phyloP scores from a whole-genome alignment of 352 stramenopile genomes.

The Phytophthora chlamydospora region DNA sequence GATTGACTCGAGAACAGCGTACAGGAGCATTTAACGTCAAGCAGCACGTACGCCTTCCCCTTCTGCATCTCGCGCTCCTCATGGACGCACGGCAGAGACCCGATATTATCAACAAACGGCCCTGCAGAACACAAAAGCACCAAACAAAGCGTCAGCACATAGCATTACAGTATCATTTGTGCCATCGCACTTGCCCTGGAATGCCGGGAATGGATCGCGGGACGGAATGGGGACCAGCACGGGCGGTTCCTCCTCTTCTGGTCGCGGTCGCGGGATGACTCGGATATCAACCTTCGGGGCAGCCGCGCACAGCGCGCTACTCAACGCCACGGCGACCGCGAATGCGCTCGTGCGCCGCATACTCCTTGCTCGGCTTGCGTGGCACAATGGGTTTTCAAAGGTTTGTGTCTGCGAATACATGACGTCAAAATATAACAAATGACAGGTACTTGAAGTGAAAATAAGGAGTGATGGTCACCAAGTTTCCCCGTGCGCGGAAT shows the following conservation, averaged over 20 bases:
- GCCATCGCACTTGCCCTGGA: conserved; percentile 35
- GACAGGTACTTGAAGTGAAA: conserved; percentile 6
- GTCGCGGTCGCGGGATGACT: conserved; percentile 47
- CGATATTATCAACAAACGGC: conserved; percentile 41
- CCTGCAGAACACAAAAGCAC: conserved; percentile 25
- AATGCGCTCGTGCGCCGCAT: conserved; percentile 33
- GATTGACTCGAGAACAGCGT: conserved; percentile 1
- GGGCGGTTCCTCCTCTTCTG: conserved; percentile 14
- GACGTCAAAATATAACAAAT: conserved; percentile 3
- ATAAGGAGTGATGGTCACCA: conserved; percentile 35
- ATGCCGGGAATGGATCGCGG: conserved; percentile 49
- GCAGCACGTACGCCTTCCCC: conserved; percentile 44
- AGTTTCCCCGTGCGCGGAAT: conserved; percentile 5
- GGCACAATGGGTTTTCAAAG: conserved; percentile 9
- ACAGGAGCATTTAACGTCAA: neutral
- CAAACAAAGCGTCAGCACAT: neutral
- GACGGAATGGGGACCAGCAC: conserved; percentile 47
- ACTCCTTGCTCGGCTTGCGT: conserved; percentile 11
- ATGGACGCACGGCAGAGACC: conserved; percentile 49
- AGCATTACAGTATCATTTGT: conserved; percentile 10
- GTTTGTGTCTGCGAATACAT: neutral
- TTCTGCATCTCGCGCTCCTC: conserved; percentile 49
- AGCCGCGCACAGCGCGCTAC: conserved; percentile 36
- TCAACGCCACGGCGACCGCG: conserved; percentile 25
- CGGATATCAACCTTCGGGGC: conserved; percentile 69